Percentiles rank a stretch among this genome's conserved stretches.
Conservation (phyloP, 1,284 basidiomycete genomes). For the Cryptococcus wingfieldii region DNA sequence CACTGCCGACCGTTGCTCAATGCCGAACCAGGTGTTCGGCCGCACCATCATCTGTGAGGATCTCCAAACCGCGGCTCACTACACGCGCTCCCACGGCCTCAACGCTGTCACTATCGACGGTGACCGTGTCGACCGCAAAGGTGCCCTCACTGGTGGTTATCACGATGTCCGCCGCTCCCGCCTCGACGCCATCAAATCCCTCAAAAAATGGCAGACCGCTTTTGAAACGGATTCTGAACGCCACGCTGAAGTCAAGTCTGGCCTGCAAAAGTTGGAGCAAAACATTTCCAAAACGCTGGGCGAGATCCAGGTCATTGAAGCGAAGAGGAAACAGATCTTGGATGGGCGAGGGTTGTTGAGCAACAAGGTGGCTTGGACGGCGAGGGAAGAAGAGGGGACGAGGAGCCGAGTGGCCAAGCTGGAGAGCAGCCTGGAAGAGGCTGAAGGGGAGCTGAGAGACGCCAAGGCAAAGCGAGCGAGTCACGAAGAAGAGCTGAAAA, state of each 20-base stretch:
- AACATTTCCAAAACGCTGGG: conserved; percentile 75
- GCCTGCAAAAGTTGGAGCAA: conserved; percentile 73
- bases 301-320: conserved; percentile 65
- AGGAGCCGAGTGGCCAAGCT: conserved; percentile 61
- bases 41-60: conserved; percentile 94
- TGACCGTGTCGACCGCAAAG: conserved; percentile 95
- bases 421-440: conserved; percentile 65
- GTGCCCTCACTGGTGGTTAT: conserved; percentile 91
- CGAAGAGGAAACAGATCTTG: conserved; percentile 66
- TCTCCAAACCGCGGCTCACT: conserved; percentile 85
- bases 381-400: conserved; percentile 68
- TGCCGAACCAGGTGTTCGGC: conserved; percentile 67
- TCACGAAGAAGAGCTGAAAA: conserved; percentile 67
- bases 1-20: neutral
- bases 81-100: conserved; percentile 88
- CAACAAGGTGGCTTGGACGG: conserved; percentile 61
- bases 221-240: conserved; percentile 64
- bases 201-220: conserved; percentile 71
- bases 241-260: conserved; percentile 67
- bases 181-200: conserved; percentile 76
- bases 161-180: conserved; percentile 87
- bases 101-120: conserved; percentile 97
- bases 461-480: conserved; percentile 54
- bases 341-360: conserved; percentile 65
- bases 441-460: conserved; percentile 61